These are phyloP conservation scores for Erucastrum elatum DNA, from an alignment of 345 rosid genomes.

Conservation along the genomic window DNA sequence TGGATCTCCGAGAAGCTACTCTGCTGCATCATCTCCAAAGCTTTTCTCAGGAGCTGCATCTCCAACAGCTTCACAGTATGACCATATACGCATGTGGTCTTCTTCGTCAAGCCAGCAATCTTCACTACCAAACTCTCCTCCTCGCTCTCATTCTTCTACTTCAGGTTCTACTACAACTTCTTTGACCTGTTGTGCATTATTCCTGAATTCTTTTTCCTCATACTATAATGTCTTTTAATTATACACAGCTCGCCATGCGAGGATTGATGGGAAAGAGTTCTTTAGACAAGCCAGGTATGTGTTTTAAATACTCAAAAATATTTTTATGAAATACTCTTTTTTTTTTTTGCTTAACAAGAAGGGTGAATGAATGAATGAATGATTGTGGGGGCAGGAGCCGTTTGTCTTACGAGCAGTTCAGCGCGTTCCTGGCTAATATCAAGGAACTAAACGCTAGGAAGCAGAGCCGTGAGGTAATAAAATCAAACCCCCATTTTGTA, in stretches of 20 bases:
- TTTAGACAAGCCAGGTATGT: constrained; percentile 89
- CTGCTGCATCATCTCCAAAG: constrained; percentile 68
- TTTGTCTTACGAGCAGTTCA: constrained; percentile 85
- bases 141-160: constrained; percentile 62
- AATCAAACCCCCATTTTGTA: not conserved
- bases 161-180: constrained; percentile 40
- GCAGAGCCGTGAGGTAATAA: constrained; percentile 79
- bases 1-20: constrained; percentile 74
- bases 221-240: not conserved
- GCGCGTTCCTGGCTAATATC: constrained; percentile 88
- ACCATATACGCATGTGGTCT: constrained; percentile 60
- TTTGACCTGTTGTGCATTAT: too few species aligned
- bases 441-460: constrained; percentile 89
- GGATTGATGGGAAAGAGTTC: constrained; percentile 96
- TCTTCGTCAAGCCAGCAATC: constrained; percentile 81
- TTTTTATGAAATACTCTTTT: not conserved
- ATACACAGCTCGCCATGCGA: constrained; percentile 52
- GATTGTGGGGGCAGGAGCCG: constrained; percentile 60
- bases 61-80: constrained; percentile 63
- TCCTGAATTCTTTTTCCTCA: too few species aligned
- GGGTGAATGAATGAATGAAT: not conserved
- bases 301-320: not conserved
- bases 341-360: too few species aligned
- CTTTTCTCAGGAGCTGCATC: constrained; percentile 65
- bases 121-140: constrained; percentile 88